Evolutionary conservation across 306 rosid species (phyloP).

Genomic region (Begonia loranthoides): DNA sequence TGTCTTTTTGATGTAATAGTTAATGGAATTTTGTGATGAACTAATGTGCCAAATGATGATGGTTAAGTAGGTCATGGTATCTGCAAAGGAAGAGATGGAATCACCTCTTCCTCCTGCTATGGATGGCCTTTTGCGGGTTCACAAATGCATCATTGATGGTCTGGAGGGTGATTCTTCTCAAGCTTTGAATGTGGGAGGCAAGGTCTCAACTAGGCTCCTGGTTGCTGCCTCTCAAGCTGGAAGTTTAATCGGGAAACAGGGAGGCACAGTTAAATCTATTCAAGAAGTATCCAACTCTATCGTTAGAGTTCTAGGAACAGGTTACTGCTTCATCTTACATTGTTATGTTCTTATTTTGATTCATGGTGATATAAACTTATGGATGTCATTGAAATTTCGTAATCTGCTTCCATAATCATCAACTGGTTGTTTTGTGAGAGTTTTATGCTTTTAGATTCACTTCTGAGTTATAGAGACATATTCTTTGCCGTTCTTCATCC

Average conservation of each 20-base stretch:
- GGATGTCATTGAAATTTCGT: no score
- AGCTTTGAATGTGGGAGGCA: slow-evolving; percentile 43
- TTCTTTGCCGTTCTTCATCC: no score
- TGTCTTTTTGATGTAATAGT: no score
- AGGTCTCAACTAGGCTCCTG: slow-evolving; percentile 74
- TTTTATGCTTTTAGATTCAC: no score
- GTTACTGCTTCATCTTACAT: slow-evolving; percentile 13
- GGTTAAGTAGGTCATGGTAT: slow-evolving; percentile 79
- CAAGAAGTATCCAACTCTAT: slow-evolving; percentile 89
- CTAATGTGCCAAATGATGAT: no score
- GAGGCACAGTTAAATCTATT: slow-evolving; percentile 89
- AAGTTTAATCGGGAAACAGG: slow-evolving; percentile 94
- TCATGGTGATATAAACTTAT: no score
- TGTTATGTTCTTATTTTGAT: not conserved
- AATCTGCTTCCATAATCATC: no score
- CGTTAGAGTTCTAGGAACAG: slow-evolving; percentile 96
- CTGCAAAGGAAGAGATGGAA: slow-evolving; percentile 91
- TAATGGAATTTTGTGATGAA: no score
- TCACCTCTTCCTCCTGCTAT: slow-evolving; percentile 87
- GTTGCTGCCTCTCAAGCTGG: slow-evolving; percentile 98
- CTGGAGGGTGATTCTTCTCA: slow-evolving; percentile 69
- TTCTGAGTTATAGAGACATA: no score
- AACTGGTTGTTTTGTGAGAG: no score
- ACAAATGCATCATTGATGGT: slow-evolving; percentile 76
- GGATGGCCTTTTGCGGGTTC: slow-evolving; percentile 94